A percentile compares a stretch with the other conserved stretches of the same genome.
Conservation (phyloP, 179 eudicot species). For the Carnegiea gigantea region DNA sequence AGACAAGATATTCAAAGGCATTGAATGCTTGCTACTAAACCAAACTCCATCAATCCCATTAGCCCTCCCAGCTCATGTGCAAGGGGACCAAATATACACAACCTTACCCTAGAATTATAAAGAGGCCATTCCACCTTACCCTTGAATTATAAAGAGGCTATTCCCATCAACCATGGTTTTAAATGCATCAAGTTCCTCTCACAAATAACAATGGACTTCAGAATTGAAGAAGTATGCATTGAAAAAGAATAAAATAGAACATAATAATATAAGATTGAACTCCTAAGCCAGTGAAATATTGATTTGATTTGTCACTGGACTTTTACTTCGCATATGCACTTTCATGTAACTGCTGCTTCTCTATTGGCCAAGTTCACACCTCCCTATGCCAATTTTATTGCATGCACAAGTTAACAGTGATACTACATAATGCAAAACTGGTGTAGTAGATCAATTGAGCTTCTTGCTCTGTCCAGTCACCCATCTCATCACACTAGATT, state of each 20-base stretch:
- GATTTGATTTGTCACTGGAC: not conserved
- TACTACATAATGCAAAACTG: not conserved
- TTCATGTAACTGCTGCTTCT: not conserved
- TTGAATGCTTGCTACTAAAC: not conserved
- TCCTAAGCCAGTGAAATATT: not conserved
- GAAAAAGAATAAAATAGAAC: not conserved
- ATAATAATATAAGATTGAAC: not conserved
- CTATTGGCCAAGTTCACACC: not conserved
- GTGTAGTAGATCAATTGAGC: not conserved
- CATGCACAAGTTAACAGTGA: not conserved
- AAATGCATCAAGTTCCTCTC: not conserved
- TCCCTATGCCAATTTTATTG: not conserved
- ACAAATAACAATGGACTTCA: not conserved
- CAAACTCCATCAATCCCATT: not conserved
- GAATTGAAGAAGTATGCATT: not conserved
- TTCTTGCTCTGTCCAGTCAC: not conserved
- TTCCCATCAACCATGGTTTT: not conserved
- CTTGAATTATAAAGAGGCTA: not conserved
- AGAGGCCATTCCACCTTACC: not conserved
- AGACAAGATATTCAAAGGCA: not conserved
- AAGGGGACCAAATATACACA: not conserved
- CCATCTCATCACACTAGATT: not conserved
- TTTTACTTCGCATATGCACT: not conserved
- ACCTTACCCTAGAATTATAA: not conserved
- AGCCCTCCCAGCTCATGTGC: not conserved